These are phyloP conservation scores for Kappamyces sp. DNA, from an alignment of 192 early-diverging fungal species.

Conservation along the genomic window DNA sequence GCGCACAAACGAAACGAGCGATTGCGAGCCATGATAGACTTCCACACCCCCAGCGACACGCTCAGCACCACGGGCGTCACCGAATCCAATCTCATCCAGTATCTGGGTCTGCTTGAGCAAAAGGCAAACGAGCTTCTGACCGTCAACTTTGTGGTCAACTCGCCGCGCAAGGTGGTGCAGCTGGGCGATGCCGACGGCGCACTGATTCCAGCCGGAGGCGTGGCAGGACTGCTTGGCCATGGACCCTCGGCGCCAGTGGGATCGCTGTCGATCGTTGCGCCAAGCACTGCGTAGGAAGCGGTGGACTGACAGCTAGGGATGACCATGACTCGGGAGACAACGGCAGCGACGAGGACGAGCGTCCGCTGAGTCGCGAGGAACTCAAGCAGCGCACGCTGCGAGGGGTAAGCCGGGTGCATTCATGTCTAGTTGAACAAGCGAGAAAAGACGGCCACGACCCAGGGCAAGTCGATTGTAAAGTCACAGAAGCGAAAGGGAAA, in stretches of 20 bases:
- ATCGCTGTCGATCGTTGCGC: slow-evolving; percentile 40
- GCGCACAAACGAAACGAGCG: slow-evolving; percentile 3
- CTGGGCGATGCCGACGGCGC: slow-evolving; percentile 16
- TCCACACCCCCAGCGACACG: slow-evolving; percentile 22
- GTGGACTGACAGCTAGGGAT: slow-evolving; percentile 24
- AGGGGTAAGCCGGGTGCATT: slow-evolving; percentile 32
- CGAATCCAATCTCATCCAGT: slow-evolving; percentile 42
- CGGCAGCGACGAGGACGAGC: slow-evolving; percentile 49
- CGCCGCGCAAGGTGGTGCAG: slow-evolving; percentile 38
- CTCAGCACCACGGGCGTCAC: slow-evolving; percentile 32
- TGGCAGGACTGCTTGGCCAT: slow-evolving; percentile 47
- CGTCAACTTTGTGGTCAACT: slow-evolving; percentile 43
- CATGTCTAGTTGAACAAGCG: slow-evolving; percentile 8
- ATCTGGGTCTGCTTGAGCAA: slow-evolving; percentile 45
- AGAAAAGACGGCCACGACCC: slow-evolving; percentile 10
- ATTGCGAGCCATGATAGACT: slow-evolving; percentile 19
- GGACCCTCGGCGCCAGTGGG: slow-evolving; percentile 43
- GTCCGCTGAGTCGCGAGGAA: slow-evolving; percentile 51
- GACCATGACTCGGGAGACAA: slow-evolving; percentile 48
- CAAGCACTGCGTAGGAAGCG: slow-evolving; percentile 40
- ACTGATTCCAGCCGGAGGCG: slow-evolving; percentile 20
- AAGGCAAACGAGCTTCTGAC: slow-evolving; percentile 52
- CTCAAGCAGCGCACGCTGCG: slow-evolving; percentile 43
- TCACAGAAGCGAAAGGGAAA: slow-evolving; percentile 5
- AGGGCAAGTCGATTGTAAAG: neutral